Conservation (phyloP, 345 rosid genomes). For the Lumnitzera littorea region DNA sequence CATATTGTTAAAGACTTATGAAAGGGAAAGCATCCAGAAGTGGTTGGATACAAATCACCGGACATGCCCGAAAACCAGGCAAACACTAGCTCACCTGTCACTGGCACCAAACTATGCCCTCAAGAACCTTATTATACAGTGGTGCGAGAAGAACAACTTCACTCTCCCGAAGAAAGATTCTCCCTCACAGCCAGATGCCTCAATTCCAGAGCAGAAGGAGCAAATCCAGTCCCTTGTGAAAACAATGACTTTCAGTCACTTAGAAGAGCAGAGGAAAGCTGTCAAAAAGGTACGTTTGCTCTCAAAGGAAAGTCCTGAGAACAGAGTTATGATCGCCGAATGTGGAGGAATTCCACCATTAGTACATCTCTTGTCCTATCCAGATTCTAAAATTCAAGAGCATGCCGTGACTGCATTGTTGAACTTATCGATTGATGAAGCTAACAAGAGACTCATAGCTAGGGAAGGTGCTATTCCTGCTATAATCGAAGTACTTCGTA, state of each 20-base stretch:
- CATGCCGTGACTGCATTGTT: slow-evolving; percentile 65
- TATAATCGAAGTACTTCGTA: slow-evolving; percentile 44
- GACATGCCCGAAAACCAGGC: slow-evolving; percentile 73
- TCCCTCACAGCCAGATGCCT: slow-evolving; percentile 3
- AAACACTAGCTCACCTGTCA: slow-evolving; percentile 43
- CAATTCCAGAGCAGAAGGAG: slow-evolving; percentile 18
- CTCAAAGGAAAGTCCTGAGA: slow-evolving; percentile 58
- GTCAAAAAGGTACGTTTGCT: slow-evolving; percentile 55
- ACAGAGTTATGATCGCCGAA: slow-evolving; percentile 45
- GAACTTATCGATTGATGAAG: slow-evolving; percentile 65
- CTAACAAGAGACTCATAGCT: slow-evolving; percentile 53
- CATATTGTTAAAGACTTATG: slow-evolving; percentile 41
- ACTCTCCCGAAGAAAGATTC: slow-evolving; percentile 36
- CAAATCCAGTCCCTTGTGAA: slow-evolving; percentile 30
- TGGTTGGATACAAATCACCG: slow-evolving; percentile 66
- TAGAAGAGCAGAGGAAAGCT: slow-evolving; percentile 55
- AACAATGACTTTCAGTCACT: slow-evolving; percentile 33
- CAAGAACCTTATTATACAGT: slow-evolving; percentile 52
- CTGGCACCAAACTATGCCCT: slow-evolving; percentile 66
- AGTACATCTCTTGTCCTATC: slow-evolving; percentile 53
- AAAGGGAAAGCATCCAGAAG: slow-evolving; percentile 60
- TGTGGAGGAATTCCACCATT: slow-evolving; percentile 45
- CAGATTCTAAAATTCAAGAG: slow-evolving; percentile 57
- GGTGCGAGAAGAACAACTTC: slow-evolving; percentile 70
- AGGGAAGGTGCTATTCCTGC: slow-evolving; percentile 50